Conservation (phyloP, 2,329 filamentous ascomycete species). For the Colletotrichum zoysiae region DNA sequence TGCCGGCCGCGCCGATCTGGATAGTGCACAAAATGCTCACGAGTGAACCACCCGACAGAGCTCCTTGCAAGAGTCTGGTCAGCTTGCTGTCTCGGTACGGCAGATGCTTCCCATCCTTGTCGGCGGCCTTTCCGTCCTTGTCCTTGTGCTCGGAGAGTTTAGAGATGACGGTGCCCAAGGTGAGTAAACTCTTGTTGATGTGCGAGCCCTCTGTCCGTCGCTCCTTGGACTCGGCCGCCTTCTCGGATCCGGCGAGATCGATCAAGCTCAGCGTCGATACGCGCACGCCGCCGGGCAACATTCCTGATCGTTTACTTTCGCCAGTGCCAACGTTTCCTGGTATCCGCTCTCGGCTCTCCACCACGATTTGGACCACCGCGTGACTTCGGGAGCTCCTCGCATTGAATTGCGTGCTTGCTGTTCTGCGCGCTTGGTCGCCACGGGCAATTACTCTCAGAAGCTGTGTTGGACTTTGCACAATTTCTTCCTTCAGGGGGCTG, state of each 20-base stretch:
- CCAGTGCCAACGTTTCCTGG: constrained; percentile 61
- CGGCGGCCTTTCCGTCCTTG: constrained; percentile 77
- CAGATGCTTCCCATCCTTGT: constrained; percentile 91
- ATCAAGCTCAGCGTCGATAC: constrained; percentile 97
- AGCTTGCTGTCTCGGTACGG: constrained; percentile 98
- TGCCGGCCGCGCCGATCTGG: constrained; percentile 84
- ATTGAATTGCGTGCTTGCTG: constrained; percentile 97
- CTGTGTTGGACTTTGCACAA: constrained; percentile 97
- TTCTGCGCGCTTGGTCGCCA: constrained; percentile 90
- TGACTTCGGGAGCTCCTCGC: constrained; percentile 96
- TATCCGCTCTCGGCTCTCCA: constrained; percentile 92
- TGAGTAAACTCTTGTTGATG: constrained; percentile 98
- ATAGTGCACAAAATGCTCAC: constrained; percentile 99
- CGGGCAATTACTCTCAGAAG: constrained; percentile 93
- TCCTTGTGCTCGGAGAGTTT: constrained; percentile 92
- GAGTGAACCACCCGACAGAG: constrained; percentile 91
- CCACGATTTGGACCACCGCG: constrained; percentile 97
- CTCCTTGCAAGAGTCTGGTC: constrained; percentile 90
- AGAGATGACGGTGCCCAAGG: constrained; percentile 93
- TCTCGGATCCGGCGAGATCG: constrained; percentile 95
- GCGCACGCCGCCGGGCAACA: constrained; percentile 88
- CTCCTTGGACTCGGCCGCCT: constrained; percentile 95
- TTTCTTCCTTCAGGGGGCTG: constrained; percentile 95
- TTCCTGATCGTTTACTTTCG: constrained; percentile 75
- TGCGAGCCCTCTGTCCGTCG: constrained; percentile 94